Evolutionary conservation across 164 flowering plant genomes (phyloP).

Genomic region (Stephania japonica): DNA sequence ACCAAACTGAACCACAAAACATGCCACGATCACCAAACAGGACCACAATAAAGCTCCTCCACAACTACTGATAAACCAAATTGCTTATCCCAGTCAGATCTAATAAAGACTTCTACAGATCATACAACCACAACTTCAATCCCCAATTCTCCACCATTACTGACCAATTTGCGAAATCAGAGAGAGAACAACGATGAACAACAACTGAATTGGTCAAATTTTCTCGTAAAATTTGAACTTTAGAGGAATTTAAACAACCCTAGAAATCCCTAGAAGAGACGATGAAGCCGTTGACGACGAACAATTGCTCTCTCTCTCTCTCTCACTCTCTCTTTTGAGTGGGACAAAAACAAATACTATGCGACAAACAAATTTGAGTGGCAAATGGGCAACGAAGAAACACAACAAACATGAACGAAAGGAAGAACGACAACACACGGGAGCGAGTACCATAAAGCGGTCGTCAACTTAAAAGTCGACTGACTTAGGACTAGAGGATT

Average conservation of each 20-base stretch:
- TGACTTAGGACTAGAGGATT: too few relatives aligned
- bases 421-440: too few relatives aligned
- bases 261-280: neutral
- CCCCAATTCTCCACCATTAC: neutral
- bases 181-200: neutral
- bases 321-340: too few relatives aligned
- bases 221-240: neutral
- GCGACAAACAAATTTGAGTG: too few relatives aligned
- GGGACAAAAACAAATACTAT: too few relatives aligned
- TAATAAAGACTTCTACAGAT: too few relatives aligned
- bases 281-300: neutral
- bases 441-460: too few relatives aligned
- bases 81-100: too few relatives aligned
- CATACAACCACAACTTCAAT: neutral
- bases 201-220: neutral
- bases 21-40: neutral
- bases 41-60: neutral
- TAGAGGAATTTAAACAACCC: neutral
- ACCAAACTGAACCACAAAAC: neutral
- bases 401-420: too few relatives aligned
- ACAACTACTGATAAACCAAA: neutral
- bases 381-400: too few relatives aligned
- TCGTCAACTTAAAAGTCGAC: too few relatives aligned
- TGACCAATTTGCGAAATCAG: neutral
- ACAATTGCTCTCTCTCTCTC: neutral